Percentiles rank a stretch among this genome's conserved stretches.
These are phyloP conservation scores for Mrakiaceae sp. DNA, from an alignment of 1,284 basidiomycete species.

Conservation along the genomic window DNA sequence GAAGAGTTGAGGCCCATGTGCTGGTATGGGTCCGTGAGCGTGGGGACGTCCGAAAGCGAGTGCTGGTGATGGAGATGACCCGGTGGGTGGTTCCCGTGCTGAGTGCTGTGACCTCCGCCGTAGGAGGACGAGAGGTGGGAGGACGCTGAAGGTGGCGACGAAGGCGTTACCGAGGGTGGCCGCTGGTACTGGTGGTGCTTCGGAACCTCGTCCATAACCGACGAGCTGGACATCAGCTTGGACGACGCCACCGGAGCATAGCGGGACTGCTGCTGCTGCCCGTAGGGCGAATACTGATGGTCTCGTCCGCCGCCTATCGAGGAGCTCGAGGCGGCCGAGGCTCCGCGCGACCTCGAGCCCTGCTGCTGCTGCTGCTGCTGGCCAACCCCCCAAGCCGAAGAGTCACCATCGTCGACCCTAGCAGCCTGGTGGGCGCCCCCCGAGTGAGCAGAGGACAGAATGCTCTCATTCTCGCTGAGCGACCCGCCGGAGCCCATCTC, in stretches of 20 bases:
- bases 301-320: not conserved
- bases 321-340: not conserved
- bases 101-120: not conserved
- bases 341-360: not conserved
- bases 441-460: no score
- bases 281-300: not conserved
- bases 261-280: not conserved
- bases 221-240: not conserved
- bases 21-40: constrained; percentile 2
- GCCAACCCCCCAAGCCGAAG: no score
- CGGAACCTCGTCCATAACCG: not conserved
- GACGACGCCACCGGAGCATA: not conserved
- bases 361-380: no score
- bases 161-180: constrained; percentile 6
- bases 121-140: not conserved
- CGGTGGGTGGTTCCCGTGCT: not conserved
- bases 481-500: no score
- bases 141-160: constrained; percentile 5
- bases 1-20: not conserved
- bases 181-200: not conserved
- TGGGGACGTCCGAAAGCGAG: no score
- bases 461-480: no score
- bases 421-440: no score
- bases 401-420: no score
- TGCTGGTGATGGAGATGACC: no score